Evolutionary conservation across 768 basidiomycete genomes (phyloP), one percentile per base, ranked within the genome.

Genomic region (Clavaria fumosa): DNA sequence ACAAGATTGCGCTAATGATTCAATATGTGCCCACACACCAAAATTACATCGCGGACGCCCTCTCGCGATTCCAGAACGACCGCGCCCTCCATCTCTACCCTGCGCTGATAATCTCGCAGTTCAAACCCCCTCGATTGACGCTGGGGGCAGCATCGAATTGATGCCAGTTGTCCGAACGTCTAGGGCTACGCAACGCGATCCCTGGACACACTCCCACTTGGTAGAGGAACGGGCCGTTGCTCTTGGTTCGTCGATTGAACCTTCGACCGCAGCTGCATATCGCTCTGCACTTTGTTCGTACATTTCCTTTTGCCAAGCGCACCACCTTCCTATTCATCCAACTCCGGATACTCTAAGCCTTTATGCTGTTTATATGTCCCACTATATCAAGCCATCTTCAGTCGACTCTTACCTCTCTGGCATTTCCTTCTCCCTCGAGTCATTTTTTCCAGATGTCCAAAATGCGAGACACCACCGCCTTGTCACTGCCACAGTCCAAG

Each of bases 171-270:
- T 20, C 18, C n/a, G 23, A 10, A 21, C 17, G 30, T 40, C 58
- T 33, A 44, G 49, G 46, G 62, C 61, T 37, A 59, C 60, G 1
- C 3, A 7, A 0, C 39, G 54, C 27, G 31, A 18, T 20, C 42
- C 56, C 12, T 64, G 64, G 62, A 34, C 57, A 3, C 20, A 33
- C 0, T 53, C 64, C 24, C 43, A 46, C 3, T 50, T 65, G 3
- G 14, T 53, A 1, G 52, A 47, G 36, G 52, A 55, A 28, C 26
- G 43, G 12, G 44, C 52, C 0, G 43, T 59, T 10, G 46, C 47
- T 21, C 32, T 59, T 1, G 51, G 52, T 5, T 19, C 41, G 21
- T 38, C 50, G 4, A 43, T 55, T 5, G 47, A 50, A 12, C 15
- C 24, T 2, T 36, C 35, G 12, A 46, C 50, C 2, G 7, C 17